Evolutionary conservation across 805 yeast genomes (phyloP), one percentile per base, ranked within the genome.

Genomic region (Spathaspora passalidarum): DNA sequence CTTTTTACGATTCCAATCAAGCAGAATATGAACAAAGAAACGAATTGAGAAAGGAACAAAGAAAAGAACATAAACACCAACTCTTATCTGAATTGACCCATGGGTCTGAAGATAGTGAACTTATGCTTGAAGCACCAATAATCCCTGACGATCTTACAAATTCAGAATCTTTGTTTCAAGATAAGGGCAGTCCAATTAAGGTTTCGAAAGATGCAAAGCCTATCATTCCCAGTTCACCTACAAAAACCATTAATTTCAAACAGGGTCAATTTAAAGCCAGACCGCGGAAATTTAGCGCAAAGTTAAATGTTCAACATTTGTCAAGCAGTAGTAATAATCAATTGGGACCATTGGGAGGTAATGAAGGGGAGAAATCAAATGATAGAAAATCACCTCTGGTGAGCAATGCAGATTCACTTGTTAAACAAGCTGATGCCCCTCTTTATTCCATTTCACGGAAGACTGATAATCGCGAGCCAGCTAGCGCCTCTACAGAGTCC

Each of bases 341-440:
- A 6, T 50, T 60, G 48, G 68, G 68, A 18, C 65, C 75, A 18
- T 54, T 61, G 40, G 64, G 66, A 34, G 32, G 45, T 17, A 44
- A 35, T 7, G 49, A 45, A 23, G 49, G 53, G 2, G 48, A 44
- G 3, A 49, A 47, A 26, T 25, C 55, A 20, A 26, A 36, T 17
- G 63, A 60, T 32, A 53, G 55, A 29, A 34, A 49, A 2, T 48
- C 67, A 2, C 48, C 56, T 17, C 51, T 53, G 25, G 38, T 51
- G 4, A 32, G 14, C n/a, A 42, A 22, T 34, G 32, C 25, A n/a
- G 34, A 29, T 8, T 9, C 34, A 18, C 50, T 79, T 25, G 60
- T 68, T 4, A 66, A 72, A 50, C 78, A 75, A 23, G 72, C 76
- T 0, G 78, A 82, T 29, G 77, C 75, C 4, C 86, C 86, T 3